These are phyloP conservation scores for Lycium barbarum DNA, from an alignment of 257 asterid genomes.

Conservation along the genomic window DNA sequence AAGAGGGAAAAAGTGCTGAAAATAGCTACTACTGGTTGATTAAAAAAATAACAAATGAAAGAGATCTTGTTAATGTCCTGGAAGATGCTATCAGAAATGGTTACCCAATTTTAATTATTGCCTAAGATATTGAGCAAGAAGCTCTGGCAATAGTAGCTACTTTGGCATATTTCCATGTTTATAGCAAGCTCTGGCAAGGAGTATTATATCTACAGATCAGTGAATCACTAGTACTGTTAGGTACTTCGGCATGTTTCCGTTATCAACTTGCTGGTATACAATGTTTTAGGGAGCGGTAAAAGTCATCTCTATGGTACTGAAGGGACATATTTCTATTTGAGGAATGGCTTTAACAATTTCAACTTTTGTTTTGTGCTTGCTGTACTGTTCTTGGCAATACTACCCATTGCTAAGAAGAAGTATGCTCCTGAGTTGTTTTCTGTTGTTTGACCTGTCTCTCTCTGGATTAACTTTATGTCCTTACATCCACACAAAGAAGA, in stretches of 20 bases:
- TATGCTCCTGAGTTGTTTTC: slow-evolving; percentile 80
- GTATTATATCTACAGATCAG: no score
- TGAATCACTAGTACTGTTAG: no score
- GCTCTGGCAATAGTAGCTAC: slow-evolving; percentile 67
- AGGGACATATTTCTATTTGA: slow-evolving; percentile 80
- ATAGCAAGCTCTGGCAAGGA: no score
- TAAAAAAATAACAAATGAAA: slow-evolving; percentile 88
- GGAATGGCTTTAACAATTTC: slow-evolving; percentile 52
- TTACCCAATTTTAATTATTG: slow-evolving; percentile 83
- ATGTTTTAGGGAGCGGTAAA: slow-evolving; percentile 95
- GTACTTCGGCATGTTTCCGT: slow-evolving; percentile 42
- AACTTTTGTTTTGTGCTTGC: no score
- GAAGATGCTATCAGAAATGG: slow-evolving; percentile 93
- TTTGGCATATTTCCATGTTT: no score
- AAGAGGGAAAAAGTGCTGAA: slow-evolving; percentile 85
- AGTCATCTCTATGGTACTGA: slow-evolving; percentile 96
- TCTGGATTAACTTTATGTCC: slow-evolving; percentile 97
- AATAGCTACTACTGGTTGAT: slow-evolving; percentile 80
- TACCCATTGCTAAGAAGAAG: slow-evolving; percentile 48
- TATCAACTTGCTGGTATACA: slow-evolving; percentile 83
- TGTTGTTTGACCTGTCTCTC: slow-evolving; percentile 80
- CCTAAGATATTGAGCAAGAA: slow-evolving; percentile 96
- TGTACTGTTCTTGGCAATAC: no score
- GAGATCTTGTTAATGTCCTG: slow-evolving; percentile 72
- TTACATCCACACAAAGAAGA: slow-evolving; percentile 99